phyloP scores from a whole-genome alignment of 495 filamentous ascomycete species.

The Annulohypoxylon bovei region DNA sequence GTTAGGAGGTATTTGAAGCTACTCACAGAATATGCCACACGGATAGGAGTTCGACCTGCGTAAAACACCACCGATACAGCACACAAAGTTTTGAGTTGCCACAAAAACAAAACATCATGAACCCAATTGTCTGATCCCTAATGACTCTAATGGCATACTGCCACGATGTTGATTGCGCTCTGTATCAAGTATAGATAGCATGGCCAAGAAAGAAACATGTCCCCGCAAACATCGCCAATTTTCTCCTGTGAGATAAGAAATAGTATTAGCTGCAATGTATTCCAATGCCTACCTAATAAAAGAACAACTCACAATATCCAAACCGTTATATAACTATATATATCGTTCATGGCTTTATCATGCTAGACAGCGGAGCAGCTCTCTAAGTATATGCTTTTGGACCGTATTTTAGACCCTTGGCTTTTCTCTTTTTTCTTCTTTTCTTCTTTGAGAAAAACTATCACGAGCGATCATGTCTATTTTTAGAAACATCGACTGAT shows the following conservation, averaged over 20 bases:
- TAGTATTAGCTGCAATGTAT: not conserved
- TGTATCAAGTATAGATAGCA: not conserved
- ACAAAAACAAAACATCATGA: not conserved
- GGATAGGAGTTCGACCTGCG: too few species aligned
- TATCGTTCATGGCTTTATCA: not conserved
- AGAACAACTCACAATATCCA: not conserved
- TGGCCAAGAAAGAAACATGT: not conserved
- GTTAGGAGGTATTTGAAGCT: not conserved
- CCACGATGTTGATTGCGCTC: not conserved
- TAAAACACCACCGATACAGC: not conserved
- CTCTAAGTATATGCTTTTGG: too few species aligned
- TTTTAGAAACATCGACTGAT: not conserved
- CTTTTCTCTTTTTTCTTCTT: not conserved
- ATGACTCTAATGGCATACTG: not conserved
- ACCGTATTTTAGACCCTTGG: too few species aligned
- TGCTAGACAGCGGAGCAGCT: not conserved
- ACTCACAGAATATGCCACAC: not conserved
- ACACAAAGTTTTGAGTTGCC: not conserved
- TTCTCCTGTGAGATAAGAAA: not conserved
- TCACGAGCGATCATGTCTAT: not conserved
- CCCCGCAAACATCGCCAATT: not conserved
- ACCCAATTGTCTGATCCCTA: not conserved
- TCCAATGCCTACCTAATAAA: too few species aligned
- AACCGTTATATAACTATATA: too few species aligned
- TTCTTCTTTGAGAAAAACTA: not conserved